phyloP scores from a whole-genome alignment of 805 yeast species.

The Geotrichum ghanense region DNA sequence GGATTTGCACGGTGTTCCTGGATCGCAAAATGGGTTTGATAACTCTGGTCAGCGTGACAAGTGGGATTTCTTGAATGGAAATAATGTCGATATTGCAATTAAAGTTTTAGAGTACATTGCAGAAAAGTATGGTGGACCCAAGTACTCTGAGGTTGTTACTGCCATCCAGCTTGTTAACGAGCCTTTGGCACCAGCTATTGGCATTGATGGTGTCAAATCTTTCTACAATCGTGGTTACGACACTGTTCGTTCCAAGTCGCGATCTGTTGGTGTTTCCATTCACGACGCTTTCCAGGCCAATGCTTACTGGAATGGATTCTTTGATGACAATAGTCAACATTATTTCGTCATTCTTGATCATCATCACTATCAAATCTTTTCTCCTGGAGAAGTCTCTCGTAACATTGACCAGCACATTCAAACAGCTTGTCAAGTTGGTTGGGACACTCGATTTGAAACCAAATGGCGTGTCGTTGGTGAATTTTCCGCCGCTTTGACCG shows the following conservation, averaged over 20 bases:
- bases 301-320: conserved; percentile 51
- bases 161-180: conserved; percentile 85
- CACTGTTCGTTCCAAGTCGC: conserved; percentile 41
- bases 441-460: conserved; percentile 34
- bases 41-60: conserved; percentile 77
- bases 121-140: conserved; percentile 48
- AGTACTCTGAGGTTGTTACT: conserved; percentile 58
- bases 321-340: conserved; percentile 47
- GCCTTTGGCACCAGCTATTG: conserved; percentile 67
- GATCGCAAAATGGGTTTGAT: conserved; percentile 93
- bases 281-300: conserved; percentile 72
- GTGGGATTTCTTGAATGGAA: conserved; percentile 39
- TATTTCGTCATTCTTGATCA: conserved; percentile 61
- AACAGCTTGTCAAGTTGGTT: conserved; percentile 42
- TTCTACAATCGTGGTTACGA: conserved; percentile 57
- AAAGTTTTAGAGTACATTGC: conserved; percentile 44
- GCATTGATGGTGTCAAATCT: conserved; percentile 44
- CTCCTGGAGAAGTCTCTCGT: conserved; percentile 46
- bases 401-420: conserved; percentile 50
- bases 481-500: conserved; percentile 87
- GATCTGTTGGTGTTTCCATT: conserved; percentile 48
- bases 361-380: conserved; percentile 84
- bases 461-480: conserved; percentile 80
- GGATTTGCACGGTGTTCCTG: conserved; percentile 94
- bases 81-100: conserved; percentile 42